Base-by-base conservation (phyloP, 2,329 filamentous ascomycete genomes). In the Alternaria viburni region DNA sequence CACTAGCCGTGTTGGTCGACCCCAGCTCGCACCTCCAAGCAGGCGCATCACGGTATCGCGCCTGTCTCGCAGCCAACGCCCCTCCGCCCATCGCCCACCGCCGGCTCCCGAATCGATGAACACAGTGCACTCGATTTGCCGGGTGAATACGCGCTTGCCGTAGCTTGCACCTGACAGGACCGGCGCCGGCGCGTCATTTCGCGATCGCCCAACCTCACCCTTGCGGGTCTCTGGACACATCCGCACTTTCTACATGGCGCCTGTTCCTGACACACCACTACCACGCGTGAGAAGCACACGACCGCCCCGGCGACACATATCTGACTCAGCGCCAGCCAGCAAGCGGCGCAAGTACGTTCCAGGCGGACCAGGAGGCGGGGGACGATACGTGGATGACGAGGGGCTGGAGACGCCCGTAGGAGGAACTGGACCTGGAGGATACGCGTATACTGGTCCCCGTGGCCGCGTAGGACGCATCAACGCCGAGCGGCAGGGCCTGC, bases 341-440 rank as follows among this genome's bases (percentile, higher is more conserved):
- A 85, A 85, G 79, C 79, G 79, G 73, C 80, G 80, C 65, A 83
- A 80, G 80, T 97, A 97, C 82, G 87, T 96, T 51, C 93, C 95
- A 32, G 93, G 93, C 51, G 93, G 93, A 4, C 91, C 93, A 61
- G 93, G 93, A 43, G 93, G 93, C 49, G 93, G 93, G 61, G 93
- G 93, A 19, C 86, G 93, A 76, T 97, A 93, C 79, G 84, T 96
- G 36, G 92, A 96, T 70, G 86, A 90, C 59, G 88, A 93, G 32
- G 87, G 87, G 55, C 83, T 86, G 63, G 88, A 91, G 67, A 87
- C 86, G 45, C 86, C 86, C 45, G 84, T 86, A 73, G 80, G 82
- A 74, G 81, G 82, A 72, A 83, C 82, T 77, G 78, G 82, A 71
- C 76, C 82, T 52, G 82, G 81, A 73, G 79, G 85, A 70, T 83